phyloP scores from a whole-genome alignment of 768 basidiomycete genomes.

The Pulveroboletus sp. region DNA sequence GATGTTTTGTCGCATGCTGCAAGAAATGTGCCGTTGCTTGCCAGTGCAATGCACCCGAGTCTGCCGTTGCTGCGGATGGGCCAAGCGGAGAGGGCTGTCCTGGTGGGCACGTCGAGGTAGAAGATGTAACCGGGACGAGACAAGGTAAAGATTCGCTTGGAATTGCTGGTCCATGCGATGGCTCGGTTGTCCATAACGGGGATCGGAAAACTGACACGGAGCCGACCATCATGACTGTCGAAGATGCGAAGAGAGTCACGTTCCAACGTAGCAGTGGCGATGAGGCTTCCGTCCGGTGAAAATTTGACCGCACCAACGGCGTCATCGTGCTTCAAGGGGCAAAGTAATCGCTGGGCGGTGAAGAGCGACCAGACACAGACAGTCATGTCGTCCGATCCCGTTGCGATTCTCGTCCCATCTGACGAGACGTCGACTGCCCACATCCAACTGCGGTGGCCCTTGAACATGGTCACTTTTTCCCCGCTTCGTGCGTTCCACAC shows the following conservation, averaged over 20 bases:
- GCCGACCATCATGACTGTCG: neutral
- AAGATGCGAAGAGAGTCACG: too few relatives aligned
- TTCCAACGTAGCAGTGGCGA: neutral
- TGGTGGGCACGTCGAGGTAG: neutral
- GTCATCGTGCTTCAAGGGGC: neutral
- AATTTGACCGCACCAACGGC: neutral
- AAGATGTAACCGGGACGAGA: neutral
- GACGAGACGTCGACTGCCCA: constrained; percentile 8
- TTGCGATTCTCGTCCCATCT: constrained; percentile 8
- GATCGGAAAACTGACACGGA: too few relatives aligned
- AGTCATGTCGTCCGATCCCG: neutral
- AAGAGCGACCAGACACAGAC: neutral
- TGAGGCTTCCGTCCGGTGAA: neutral
- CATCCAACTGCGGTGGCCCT: too few relatives aligned
- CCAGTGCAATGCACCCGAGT: neutral
- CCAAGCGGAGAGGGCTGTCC: neutral
- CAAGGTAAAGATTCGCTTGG: neutral
- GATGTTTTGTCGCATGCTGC: neutral
- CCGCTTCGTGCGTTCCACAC: too few relatives aligned
- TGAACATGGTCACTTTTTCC: too few relatives aligned
- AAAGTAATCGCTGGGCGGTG: constrained; percentile 1
- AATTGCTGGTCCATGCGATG: neutral
- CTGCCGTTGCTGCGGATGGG: neutral
- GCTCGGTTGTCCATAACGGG: neutral
- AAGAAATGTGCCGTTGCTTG: neutral